phyloP scores from a whole-genome alignment of 495 filamentous ascomycete genomes.

The Cercophora sp. region DNA sequence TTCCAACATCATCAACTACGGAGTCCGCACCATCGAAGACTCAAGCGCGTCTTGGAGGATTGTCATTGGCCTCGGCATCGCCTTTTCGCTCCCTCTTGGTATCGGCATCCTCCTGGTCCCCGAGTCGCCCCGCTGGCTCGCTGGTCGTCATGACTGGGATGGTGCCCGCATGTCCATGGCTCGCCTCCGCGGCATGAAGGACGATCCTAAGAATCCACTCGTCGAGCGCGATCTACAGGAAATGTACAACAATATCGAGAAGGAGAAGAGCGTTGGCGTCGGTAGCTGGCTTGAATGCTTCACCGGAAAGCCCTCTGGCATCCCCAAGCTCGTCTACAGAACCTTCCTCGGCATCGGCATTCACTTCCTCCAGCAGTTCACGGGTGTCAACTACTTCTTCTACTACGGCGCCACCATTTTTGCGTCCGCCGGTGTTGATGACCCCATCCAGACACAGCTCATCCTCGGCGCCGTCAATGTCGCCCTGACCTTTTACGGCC shows the following conservation, averaged over 20 bases:
- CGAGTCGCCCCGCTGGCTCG: conserved; percentile 60
- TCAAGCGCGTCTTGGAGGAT: conserved; percentile 60
- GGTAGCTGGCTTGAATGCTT: conserved; percentile 56
- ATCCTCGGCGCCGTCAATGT: conserved; percentile 72
- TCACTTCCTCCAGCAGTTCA: conserved; percentile 66
- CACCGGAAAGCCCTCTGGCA: conserved; percentile 37
- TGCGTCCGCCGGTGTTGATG: conserved; percentile 55
- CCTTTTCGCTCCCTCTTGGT: conserved; percentile 60
- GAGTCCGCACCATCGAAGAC: conserved; percentile 39
- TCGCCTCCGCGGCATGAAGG: conserved; percentile 59
- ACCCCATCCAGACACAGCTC: conserved; percentile 63
- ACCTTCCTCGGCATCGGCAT: conserved; percentile 62
- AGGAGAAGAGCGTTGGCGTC: conserved; percentile 47
- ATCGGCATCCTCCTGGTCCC: conserved; percentile 58
- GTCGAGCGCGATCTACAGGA: conserved; percentile 62
- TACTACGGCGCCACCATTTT: conserved; percentile 58
- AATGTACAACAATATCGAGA: conserved; percentile 62
- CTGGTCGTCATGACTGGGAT: conserved; percentile 51
- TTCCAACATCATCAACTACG: conserved; percentile 66
- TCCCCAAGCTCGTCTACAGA: conserved; percentile 64
- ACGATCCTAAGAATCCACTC: conserved; percentile 50
- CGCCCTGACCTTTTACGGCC: conserved; percentile 59
- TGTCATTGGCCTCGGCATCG: conserved; percentile 67
- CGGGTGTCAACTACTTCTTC: conserved; percentile 57
- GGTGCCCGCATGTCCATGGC: conserved; percentile 58